A percentile compares a stretch with the other conserved stretches of the same genome.
These are phyloP conservation scores for Penicillium polonicum DNA, from an alignment of 2,329 filamentous ascomycete species.

Conservation along the genomic window DNA sequence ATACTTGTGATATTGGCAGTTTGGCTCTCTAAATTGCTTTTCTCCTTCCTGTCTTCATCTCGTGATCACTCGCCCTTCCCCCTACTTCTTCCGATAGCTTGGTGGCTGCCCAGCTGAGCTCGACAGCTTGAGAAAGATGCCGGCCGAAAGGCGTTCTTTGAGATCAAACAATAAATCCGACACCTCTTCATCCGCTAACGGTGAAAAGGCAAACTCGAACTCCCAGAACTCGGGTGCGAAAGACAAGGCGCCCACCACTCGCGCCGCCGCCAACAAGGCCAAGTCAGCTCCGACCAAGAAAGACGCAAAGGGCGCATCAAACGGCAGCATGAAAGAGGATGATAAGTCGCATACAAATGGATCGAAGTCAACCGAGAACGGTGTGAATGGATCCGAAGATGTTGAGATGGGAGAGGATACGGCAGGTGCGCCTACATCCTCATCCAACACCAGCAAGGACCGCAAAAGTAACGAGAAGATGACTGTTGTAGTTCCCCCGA, in stretches of 20 bases:
- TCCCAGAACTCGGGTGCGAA: constrained; percentile 46
- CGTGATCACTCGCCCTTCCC: constrained; percentile 19
- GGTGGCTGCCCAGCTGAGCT: constrained; percentile 34
- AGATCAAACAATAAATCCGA: constrained; percentile 50
- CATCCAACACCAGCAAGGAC: constrained; percentile 60
- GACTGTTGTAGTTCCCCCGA: constrained; percentile 75
- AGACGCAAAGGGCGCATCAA: constrained; percentile 38
- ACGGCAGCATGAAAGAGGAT: constrained; percentile 64
- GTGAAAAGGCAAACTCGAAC: constrained; percentile 46
- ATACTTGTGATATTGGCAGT: constrained; percentile 13
- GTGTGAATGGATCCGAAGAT: constrained; percentile 64
- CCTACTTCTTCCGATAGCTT: constrained; percentile 33
- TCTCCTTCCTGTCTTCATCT: constrained; percentile 16
- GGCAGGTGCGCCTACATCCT: constrained; percentile 51
- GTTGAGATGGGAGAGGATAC: constrained; percentile 68
- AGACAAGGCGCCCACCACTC: constrained; percentile 45
- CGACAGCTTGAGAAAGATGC: constrained; percentile 43
- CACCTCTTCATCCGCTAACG: constrained; percentile 48
- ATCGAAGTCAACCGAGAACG: constrained; percentile 68
- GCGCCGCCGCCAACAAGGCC: constrained; percentile 44
- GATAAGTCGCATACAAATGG: constrained; percentile 68
- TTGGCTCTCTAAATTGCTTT: constrained; percentile 13
- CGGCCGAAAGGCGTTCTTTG: constrained; percentile 48
- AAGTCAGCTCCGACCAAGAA: constrained; percentile 38
- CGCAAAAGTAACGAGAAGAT: constrained; percentile 75